Conservation (phyloP, 345 rosid species). For the Rubroshorea leprosula region DNA sequence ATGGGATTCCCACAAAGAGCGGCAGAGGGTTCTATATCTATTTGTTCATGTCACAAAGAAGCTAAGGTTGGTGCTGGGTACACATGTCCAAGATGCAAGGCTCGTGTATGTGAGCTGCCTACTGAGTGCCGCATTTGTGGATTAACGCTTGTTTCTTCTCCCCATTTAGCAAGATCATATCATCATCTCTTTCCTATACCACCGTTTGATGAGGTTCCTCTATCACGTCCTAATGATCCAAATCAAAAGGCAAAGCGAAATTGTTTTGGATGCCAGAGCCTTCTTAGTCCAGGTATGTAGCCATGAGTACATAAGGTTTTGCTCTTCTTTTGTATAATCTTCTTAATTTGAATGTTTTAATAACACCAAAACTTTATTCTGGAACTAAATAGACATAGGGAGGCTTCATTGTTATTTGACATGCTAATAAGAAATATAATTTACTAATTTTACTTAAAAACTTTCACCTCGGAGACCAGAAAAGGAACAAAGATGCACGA, state of each 20-base stretch:
- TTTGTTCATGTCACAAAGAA: constrained; percentile 88
- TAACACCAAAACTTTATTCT: no score
- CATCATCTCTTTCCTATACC: constrained; percentile 93
- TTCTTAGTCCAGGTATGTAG: constrained; percentile 49
- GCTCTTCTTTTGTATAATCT: neutral
- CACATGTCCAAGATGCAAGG: constrained; percentile 90
- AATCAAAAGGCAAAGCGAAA: constrained; percentile 31
- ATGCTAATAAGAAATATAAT: no score
- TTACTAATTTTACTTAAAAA: no score
- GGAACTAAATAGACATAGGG: no score
- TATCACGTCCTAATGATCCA: constrained; percentile 29
- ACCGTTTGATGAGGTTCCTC: constrained; percentile 65
- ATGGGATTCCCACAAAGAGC: constrained; percentile 95
- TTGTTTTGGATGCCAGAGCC: constrained; percentile 86
- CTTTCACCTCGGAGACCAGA: no score
- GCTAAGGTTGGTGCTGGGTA: constrained; percentile 77
- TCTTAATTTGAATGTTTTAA: no score
- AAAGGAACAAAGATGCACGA: no score
- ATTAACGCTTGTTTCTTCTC: constrained; percentile 88
- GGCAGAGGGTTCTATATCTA: constrained; percentile 71
- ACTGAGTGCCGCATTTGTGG: constrained; percentile 87
- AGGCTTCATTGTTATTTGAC: no score
- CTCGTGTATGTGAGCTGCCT: constrained; percentile 83
- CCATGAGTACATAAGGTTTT: neutral
- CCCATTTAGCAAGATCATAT: constrained; percentile 91